phyloP scores from a whole-genome alignment of 257 asterid genomes.

The Lycium barbarum region DNA sequence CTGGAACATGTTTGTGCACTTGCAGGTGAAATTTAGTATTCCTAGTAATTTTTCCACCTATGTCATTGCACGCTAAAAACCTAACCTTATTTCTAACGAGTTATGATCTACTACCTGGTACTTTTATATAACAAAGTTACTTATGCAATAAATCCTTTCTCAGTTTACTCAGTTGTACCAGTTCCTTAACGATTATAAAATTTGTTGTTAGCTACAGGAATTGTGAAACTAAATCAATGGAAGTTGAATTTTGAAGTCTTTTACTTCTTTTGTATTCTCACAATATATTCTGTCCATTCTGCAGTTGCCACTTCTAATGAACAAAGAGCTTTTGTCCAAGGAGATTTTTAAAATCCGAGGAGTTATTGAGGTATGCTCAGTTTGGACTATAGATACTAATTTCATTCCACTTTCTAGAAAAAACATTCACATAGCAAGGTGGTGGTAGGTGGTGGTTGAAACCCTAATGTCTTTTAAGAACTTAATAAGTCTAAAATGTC shows the following conservation, averaged over 20 bases:
- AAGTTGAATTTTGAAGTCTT: neutral
- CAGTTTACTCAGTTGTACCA: neutral
- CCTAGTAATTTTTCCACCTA: neutral
- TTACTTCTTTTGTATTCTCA: conserved; percentile 1
- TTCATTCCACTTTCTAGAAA: conserved; percentile 34
- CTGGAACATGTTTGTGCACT: conserved; percentile 92
- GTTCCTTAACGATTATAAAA: neutral
- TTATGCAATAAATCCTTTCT: conserved; percentile 13
- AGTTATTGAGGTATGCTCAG: conserved; percentile 62
- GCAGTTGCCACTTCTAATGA: conserved; percentile 91
- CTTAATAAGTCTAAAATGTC: neutral
- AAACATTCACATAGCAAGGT: conserved; percentile 21
- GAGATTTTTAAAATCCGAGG: conserved; percentile 80
- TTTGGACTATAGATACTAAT: conserved; percentile 21
- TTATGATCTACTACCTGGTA: conserved; percentile 5
- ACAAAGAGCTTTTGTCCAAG: conserved; percentile 57
- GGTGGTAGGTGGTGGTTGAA: conserved; percentile 21
- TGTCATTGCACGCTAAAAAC: neutral
- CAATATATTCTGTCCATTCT: conserved; percentile 32
- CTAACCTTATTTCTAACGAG: neutral
- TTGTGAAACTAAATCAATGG: neutral
- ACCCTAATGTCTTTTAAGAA: neutral
- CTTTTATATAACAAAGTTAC: neutral
- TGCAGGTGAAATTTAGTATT: conserved; percentile 65
- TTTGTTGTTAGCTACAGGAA: conserved; percentile 6